Evolutionary conservation across 805 yeast species (phyloP).

Genomic region (Metschnikowia colocasiae): DNA sequence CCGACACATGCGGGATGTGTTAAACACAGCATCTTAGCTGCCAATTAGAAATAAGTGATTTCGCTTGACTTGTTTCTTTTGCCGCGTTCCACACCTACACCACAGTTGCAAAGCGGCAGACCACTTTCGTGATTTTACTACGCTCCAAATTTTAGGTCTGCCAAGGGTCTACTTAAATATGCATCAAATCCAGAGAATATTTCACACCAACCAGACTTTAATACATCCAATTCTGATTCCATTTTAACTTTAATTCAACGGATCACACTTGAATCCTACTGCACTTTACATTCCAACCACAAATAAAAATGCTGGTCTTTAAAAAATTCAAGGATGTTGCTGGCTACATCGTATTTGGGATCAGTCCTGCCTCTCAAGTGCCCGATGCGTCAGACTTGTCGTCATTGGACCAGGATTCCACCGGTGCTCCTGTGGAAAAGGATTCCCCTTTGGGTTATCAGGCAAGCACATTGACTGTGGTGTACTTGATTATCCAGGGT

Average conservation of each 20-base stretch:
- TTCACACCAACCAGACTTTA: no score
- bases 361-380: conserved; percentile 7
- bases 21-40: neutral
- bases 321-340: conserved; percentile 9
- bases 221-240: neutral
- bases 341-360: conserved; percentile 13
- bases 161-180: neutral
- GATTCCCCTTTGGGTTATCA: conserved; percentile 40
- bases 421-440: conserved; percentile 42
- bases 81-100: conserved; percentile 4
- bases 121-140: neutral
- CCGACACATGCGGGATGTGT: neutral
- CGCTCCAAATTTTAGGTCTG: neutral
- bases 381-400: conserved; percentile 5
- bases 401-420: conserved; percentile 17
- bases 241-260: neutral
- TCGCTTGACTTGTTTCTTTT: neutral
- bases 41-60: neutral
- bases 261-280: neutral
- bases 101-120: conserved; percentile 2
- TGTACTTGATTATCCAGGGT: conserved; percentile 63
- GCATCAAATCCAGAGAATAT: neutral
- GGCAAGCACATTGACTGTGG: conserved; percentile 42
- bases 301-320: conserved; percentile 1
- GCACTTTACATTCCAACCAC: neutral